These are phyloP conservation scores for Colletotrichum noveboracense DNA, from an alignment of 2,329 filamentous ascomycete species.

Conservation along the genomic window DNA sequence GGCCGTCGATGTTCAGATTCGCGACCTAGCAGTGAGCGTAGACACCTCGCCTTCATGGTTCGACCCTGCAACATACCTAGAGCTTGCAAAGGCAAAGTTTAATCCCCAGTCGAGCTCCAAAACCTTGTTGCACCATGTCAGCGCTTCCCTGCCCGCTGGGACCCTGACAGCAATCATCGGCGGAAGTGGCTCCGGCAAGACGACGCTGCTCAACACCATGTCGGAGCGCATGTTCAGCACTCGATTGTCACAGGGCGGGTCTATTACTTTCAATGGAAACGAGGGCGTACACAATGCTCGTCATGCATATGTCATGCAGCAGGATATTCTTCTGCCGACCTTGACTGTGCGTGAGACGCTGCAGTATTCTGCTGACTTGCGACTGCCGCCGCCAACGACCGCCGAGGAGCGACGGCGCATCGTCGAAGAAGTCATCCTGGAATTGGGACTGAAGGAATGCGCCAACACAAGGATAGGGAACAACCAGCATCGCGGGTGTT, in stretches of 20 bases:
- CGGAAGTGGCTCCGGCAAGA: conserved; percentile 76
- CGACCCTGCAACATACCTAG: conserved; percentile 51
- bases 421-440: conserved; percentile 78
- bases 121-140: conserved; percentile 66
- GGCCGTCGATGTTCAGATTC: conserved; percentile 58
- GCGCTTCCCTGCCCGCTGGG: conserved; percentile 67
- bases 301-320: conserved; percentile 77
- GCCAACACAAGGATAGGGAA: conserved; percentile 77
- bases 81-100: conserved; percentile 41
- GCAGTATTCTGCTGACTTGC: conserved; percentile 73
- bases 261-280: conserved; percentile 65
- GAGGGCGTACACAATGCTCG: conserved; percentile 58
- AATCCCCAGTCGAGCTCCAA: conserved; percentile 46
- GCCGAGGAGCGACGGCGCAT: conserved; percentile 63
- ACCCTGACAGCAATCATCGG: conserved; percentile 79
- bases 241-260: conserved; percentile 56
- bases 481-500: conserved; percentile 74
- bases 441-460: conserved; percentile 78
- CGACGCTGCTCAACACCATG: conserved; percentile 73
- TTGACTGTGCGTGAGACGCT: conserved; percentile 79
- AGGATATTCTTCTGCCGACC: conserved; percentile 75
- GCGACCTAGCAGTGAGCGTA: conserved; percentile 59
- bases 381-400: conserved; percentile 68
- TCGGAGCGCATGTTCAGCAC: conserved; percentile 70
- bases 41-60: conserved; percentile 62